Base-by-base conservation (phyloP, 441 rosid species). In the Mallotus japonicus region DNA sequence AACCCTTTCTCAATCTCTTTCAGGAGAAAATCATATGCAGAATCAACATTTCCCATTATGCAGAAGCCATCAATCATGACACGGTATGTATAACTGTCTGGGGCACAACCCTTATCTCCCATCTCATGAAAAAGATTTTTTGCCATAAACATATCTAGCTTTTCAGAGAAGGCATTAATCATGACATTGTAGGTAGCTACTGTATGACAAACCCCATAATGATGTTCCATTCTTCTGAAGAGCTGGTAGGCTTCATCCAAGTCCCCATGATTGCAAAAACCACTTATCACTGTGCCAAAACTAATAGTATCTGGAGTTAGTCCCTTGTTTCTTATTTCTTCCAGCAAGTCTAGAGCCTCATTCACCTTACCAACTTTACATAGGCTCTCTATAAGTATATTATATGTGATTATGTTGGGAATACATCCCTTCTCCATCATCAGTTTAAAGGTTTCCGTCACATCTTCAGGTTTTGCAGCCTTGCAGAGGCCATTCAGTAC, bases 401-500 rank as follows among this genome's bases (percentile, higher is more conserved):
- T 93, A 79, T 90, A 95, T 8, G 99, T 95, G 75, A 83, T 77
- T 53, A 85, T 65, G 83, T 95, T 91, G 44, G 98, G 97, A 72
- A 78, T 74, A 79, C 96, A 90, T 17, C 92, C 87, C 69, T 85
- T 90, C 82, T 86, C 92, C 61, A 69, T 70, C 95, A 95, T 90
- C 15, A 70, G 77, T 79, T 81, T 81, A 77, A 87, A 95, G 15
- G 84, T 88, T 85, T 87, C 98, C 87, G 85, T 85, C 75, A 91
- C 88, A 79, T 89, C 97, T 77, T 93, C 90, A 58, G 73, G 84
- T 80, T 93, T 93, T 62, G 85, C 87, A 34, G 88, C 81, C 84
- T 93, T 91, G 85, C 97, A 91, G 65, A 95, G 91, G 79, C 99
- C 97, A 81, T 93, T 88, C 83, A 95, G 80, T 80, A 95, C 72